Evolutionary conservation across 257 asterid species (phyloP), one percentile per base, ranked within the genome.

Genomic region (Gynochthodes officinalis): DNA sequence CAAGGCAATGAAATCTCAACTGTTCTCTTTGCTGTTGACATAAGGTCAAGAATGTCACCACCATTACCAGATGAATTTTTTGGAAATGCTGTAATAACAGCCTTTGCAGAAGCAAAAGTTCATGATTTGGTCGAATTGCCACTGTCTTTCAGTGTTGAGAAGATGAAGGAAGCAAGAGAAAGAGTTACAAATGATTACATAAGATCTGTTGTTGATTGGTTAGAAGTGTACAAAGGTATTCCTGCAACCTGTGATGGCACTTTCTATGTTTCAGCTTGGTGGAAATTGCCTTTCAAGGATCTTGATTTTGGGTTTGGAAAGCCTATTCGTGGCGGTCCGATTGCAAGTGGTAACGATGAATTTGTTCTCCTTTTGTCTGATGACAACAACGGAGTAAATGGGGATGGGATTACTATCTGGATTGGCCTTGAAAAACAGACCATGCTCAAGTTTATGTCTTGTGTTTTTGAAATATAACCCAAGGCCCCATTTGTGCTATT

Each of bases 241-340:
- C 85, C 85, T 27, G 79, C 75, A 8, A 80, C 75, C 32, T 73
- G 83, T 59, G 54, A 37, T 40, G 82, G 85, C 5, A 64, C 60
- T 5, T 85, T 78, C 62, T 80, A 76, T 65, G 85, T 80, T 64
- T 80, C 84, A 32, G 84, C 85, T 53, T 82, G 87, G 86, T 82
- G 83, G 84, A 85, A 82, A 58, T 33, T 85, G 74, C 58, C 75
- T 6, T 81, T 84, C 23, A 57, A 42, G 13, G 87, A 78, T 48
- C 73, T 82, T 39, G 85, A 78, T 64, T 72, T 80, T 19, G 85
- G 82, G 30, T 79, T 71, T 61, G 84, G 86, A 46, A 76, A 73
- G 67, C 79, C 85, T 25, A 21, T 60, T 60, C 87, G 77, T 59
- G 81, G 79, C 5, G 87, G 89, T 19, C 89, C 87, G 7, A 42